A percentile compares a stretch with the other conserved stretches of the same genome.
Conservation (phyloP, 768 basidiomycete species). For the Collybiopsis luxurians region DNA sequence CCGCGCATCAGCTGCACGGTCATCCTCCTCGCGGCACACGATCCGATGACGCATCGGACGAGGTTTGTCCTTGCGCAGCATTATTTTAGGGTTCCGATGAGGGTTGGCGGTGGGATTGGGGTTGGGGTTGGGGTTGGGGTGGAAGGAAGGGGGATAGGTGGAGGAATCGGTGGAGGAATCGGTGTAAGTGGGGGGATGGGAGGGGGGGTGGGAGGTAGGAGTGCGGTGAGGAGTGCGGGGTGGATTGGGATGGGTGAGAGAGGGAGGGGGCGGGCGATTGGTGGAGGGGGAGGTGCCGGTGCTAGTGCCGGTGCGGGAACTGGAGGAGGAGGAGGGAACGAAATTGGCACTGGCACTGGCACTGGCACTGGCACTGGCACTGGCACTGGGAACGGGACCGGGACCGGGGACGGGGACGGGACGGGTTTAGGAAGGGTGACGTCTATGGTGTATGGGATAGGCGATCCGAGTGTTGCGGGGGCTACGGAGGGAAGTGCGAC, state of each 20-base stretch:
- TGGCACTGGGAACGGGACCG: no score
- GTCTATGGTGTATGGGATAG: no score
- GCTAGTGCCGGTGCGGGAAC: neutral
- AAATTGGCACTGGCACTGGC: neutral
- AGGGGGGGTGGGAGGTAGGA: no score
- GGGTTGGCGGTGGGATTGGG: conserved; percentile 12
- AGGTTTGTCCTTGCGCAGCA: conserved; percentile 71
- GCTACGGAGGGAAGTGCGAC: no score
- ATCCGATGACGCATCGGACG: conserved; percentile 56
- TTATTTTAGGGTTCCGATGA: conserved; percentile 65
- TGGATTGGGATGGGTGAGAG: conserved; percentile 4
- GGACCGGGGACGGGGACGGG: no score
- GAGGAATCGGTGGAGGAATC: no score
- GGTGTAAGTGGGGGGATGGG: neutral
- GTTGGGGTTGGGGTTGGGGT: no score
- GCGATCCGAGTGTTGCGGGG: no score
- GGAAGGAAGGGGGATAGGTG: no score
- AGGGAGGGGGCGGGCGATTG: neutral
- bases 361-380: no score
- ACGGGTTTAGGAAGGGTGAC: no score
- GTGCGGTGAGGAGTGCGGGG: neutral
- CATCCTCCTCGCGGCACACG: conserved; percentile 61
- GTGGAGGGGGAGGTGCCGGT: neutral
- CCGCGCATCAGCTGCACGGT: conserved; percentile 73
- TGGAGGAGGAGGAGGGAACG: neutral